Base-by-base conservation (phyloP, 2,329 filamentous ascomycete species). In the Mycosphaerella sp. region DNA sequence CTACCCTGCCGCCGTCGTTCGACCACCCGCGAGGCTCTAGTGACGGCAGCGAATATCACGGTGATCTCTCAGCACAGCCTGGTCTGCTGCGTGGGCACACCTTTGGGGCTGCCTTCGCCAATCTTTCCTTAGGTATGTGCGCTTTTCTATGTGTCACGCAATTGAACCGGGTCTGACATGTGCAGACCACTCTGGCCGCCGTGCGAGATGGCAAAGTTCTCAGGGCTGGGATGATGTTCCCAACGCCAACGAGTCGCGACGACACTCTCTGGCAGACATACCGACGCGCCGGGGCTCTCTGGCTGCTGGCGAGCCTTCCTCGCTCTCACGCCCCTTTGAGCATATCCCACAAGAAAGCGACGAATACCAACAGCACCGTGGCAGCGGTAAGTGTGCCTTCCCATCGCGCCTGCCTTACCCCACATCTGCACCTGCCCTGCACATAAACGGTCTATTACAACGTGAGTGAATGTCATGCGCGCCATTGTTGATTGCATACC, bases 161-260 rank as follows among this genome's bases (percentile, higher is more conserved):
- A 9, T 16, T 41, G 43, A 40, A 54, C 21, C 25, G 17, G 21
- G 27, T 14, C 45, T 49, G 45, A 49, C 37, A n/a, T n/a, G 10
- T 44, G 18, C 51, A 65, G 64, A 66, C 44, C 56, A 56, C 17
- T 53, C 61, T 14, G 55, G 44, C 12, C 60, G 62, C 44, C 64
- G 65, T 35, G 56, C 63, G 21, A 79, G 81, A 55, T 89, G 85
- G 85, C 84, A 86, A 58, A 85, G 79, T 59, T 82, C 82, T 5
- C 75, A 83, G n/a, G 82, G 80, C 1, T 86, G 87, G 64, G 77
- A 79, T 40, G 75, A 78, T 13, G 59, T 79, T 18, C 75, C 74
- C 3, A 84, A 87, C 54, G 74, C 81, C 27, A 80, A 84, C 10
- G 85, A 89, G 62, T 89, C 86, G 61, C 79, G 87, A 53, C 81